Evolutionary conservation across 768 basidiomycete genomes (phyloP), one percentile per base, ranked within the genome.

Genomic region (Leucocoprinus sp.): DNA sequence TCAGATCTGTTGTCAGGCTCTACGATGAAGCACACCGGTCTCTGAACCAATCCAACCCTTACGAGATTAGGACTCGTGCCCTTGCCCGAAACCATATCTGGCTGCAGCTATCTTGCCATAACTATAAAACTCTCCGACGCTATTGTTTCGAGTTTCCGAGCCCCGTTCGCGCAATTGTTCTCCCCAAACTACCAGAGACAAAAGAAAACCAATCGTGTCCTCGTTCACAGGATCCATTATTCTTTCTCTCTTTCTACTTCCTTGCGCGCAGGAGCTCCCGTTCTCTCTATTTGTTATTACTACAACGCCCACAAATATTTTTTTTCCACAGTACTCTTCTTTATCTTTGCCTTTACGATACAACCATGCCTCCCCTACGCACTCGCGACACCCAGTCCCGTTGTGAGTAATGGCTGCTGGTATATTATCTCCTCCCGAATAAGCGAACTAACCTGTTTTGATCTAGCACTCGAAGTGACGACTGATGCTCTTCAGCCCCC

Each of bases 301-400:
- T 59, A 50, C 53, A 49, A 50, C 35, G 39, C 37, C 50, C 37
- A 53, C 52, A 48, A 52, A 56, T 63, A n/a, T n/a, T n/a, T n/a
- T 52, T 53, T 57, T 50, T 58, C 53, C 57, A 53, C 57, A 56
- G 57, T 49, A 51, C 40, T 45, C 54, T 52, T 58, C 53, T 36
- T 18, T 26, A 28, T 26, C 42, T 35, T 52, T 37, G 38, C 51
- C 53, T 43, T 48, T 60, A 63, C 63, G 63, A 62, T 51, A 60
- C 58, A 55, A 78, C 75, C 73, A 86, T 86, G 84, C 84, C 84
- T 63, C 82, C 82, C 42, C 70, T 78, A 59, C 83, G 84, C 68
- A 85, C 83, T 61, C 82, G 81, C 71, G 82, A 84, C 71, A 80
- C 74, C 71, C 74, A 70, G 53, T 63, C 72, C 60, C 64, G 65